Evolutionary conservation across 805 yeast species (phyloP).

Genomic region (Vanderwaltozyma polyspora): DNA sequence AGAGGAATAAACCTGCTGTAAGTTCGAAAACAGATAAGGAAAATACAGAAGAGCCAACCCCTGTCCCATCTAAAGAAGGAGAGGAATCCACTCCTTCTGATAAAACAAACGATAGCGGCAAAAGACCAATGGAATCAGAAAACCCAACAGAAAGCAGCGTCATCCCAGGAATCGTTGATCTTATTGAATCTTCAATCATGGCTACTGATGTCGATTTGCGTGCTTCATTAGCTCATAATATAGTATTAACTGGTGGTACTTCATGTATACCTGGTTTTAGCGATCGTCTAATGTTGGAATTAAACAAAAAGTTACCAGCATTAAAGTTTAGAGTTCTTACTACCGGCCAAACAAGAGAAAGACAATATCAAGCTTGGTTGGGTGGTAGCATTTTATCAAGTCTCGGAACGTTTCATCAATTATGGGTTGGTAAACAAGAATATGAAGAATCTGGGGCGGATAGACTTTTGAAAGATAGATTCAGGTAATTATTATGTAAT

Average conservation of each 20-base stretch:
- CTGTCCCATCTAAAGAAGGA: constrained; percentile 12
- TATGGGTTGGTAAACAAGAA: constrained; percentile 85
- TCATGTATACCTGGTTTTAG: constrained; percentile 73
- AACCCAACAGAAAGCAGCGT: not conserved
- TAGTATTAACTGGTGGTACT: constrained; percentile 76
- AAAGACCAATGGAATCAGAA: constrained; percentile 15
- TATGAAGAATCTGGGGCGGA: constrained; percentile 83
- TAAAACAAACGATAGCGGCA: constrained; percentile 20
- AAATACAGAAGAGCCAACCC: constrained; percentile 21
- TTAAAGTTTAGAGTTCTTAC: constrained; percentile 76
- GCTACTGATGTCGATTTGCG: constrained; percentile 68
- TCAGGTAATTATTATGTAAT: constrained; percentile 47
- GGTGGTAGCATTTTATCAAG: constrained; percentile 86
- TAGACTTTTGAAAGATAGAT: constrained; percentile 67
- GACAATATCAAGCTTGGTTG: constrained; percentile 77
- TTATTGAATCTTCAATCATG: constrained; percentile 46
- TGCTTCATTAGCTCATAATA: constrained; percentile 78
- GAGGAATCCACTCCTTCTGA: constrained; percentile 11
- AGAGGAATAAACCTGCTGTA: constrained; percentile 36
- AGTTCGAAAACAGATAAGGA: constrained; percentile 22
- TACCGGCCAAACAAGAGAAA: constrained; percentile 64
- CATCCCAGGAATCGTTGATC: constrained; percentile 43
- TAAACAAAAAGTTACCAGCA: constrained; percentile 65
- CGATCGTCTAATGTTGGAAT: constrained; percentile 62
- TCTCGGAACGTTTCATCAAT: constrained; percentile 87